Evolutionary conservation across 1,284 basidiomycete species (phyloP).

Genomic region (Ceratobasidium sp.): DNA sequence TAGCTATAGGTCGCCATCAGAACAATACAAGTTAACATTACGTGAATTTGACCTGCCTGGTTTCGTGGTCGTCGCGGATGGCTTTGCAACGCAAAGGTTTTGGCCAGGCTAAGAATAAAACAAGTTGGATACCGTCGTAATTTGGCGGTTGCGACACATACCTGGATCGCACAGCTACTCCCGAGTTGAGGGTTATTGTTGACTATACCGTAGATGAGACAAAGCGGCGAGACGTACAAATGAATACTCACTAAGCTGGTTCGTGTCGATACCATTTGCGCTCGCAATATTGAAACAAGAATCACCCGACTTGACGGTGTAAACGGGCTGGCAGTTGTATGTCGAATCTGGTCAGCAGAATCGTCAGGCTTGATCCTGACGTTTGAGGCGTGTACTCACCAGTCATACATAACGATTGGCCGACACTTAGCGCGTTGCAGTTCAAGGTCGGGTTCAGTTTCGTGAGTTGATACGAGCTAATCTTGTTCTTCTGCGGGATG

Average conservation of each 20-base stretch:
- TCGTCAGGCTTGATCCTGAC: no score
- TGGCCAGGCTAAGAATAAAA: neutral
- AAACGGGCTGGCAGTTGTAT: no score
- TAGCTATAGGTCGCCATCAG: neutral
- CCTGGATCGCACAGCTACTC: neutral
- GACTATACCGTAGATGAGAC: neutral
- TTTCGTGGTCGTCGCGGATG: neutral
- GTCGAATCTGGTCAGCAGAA: no score
- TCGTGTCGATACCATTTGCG: neutral
- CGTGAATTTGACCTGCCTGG: neutral
- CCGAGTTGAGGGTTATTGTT: conserved; percentile 8
- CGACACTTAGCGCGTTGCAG: conserved; percentile 3
- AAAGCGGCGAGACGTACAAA: neutral
- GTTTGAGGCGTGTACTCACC: no score
- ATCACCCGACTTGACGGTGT: no score
- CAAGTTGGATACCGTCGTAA: no score
- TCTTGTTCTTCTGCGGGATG: neutral
- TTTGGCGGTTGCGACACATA: no score
- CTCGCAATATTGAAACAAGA: no score
- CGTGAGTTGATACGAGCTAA: conserved; percentile 1
- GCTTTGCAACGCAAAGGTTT: neutral
- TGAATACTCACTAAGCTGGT: neutral
- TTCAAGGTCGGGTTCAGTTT: conserved; percentile 6
- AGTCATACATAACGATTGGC: conserved; percentile 1
- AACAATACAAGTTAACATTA: neutral